Base-by-base conservation (phyloP, 192 early-diverging fungal genomes). In the Coemansia sp. region DNA sequence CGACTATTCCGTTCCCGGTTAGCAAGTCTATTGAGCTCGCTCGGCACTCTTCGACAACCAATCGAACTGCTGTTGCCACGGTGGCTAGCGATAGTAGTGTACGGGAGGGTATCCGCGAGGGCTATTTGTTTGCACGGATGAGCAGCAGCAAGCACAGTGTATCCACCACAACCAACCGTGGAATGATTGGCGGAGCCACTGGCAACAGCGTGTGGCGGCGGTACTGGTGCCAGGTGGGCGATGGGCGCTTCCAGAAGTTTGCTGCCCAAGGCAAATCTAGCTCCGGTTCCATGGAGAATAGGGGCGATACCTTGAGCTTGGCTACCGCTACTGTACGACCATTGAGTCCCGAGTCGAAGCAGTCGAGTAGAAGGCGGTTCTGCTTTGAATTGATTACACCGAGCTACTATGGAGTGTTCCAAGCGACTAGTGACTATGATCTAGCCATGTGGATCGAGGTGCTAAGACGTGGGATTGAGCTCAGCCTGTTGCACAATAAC, bases 361-460 rank as follows among this genome's bases (percentile, higher is more conserved):
- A 65, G 57, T 66, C 74, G 9, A 63, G 56, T 5, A 16, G 45
- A 13, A 78, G 91, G 36, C 86, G 91, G 23, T 91, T 90, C 73
- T 87, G 88, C 60, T 94, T 94, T 70, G 91, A 93, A 51, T 69
- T 94, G 18, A 91, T 94, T 40, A 90, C 91, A 16, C 91, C 93
- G 8, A 79, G 83, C 61, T 86, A 88, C 37, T 83, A 88, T 26
- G 85, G 85, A 63, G 83, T 88, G 14, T 80, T 93, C 56, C 93
- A 94, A 73, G 91, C 93, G 1, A 86, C 89, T 38, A 86, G 86
- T 62, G 80, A 86, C 56, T 64, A 73, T 51, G 88, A 91, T 24
- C 77, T 89, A 82, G 63, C 73, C 10, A 84, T 86, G 42, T 94
- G 93, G 93, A 82, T 94, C 9, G 76, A 85, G 16, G 83, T 84